Percentiles rank a stretch among this genome's conserved stretches.
These are phyloP conservation scores for Neurospora sp. DNA, from an alignment of 495 filamentous ascomycete species.

Conservation along the genomic window DNA sequence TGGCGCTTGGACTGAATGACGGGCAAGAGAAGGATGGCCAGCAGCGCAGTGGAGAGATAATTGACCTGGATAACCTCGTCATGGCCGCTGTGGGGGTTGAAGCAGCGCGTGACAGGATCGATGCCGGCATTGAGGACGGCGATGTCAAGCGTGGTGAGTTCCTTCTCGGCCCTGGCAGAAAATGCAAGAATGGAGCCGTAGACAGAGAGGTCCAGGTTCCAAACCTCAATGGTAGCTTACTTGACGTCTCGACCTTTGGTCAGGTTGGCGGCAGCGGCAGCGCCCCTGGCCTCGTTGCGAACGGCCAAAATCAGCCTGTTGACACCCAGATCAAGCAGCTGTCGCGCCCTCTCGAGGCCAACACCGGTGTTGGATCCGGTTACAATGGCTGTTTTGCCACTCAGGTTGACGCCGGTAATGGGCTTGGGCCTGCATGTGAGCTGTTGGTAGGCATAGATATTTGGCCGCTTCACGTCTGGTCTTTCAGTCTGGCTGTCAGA, in stretches of 20 bases:
- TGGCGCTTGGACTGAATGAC: slow-evolving; percentile 23
- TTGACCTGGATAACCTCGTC: slow-evolving; percentile 44
- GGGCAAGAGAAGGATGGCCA: slow-evolving; percentile 24
- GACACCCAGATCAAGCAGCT: slow-evolving; percentile 16
- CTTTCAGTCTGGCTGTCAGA: not conserved
- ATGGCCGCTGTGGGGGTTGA: slow-evolving; percentile 18
- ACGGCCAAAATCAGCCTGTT: slow-evolving; percentile 9
- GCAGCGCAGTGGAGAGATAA: slow-evolving; percentile 35
- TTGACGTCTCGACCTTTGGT: not conserved
- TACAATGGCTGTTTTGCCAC: slow-evolving; percentile 38
- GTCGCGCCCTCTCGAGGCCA: slow-evolving; percentile 35
- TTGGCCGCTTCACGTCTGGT: not conserved
- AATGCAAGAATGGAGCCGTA: slow-evolving; percentile 35
- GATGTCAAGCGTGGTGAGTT: slow-evolving; percentile 33
- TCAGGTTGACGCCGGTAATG: not conserved
- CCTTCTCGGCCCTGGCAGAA: slow-evolving; percentile 18
- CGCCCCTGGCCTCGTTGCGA: slow-evolving; percentile 10
- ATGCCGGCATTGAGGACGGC: slow-evolving; percentile 41
- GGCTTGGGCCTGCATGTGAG: not conserved
- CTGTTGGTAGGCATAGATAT: not conserved
- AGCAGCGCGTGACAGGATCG: slow-evolving; percentile 8
- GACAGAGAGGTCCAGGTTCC: slow-evolving; percentile 41
- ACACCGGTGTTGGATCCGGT: slow-evolving; percentile 44
- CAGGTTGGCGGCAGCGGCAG: not conserved
- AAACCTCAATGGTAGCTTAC: slow-evolving; percentile 34